These are phyloP conservation scores for Fraxinus sp. DNA, from an alignment of 305 asterid species.

Conservation along the genomic window DNA sequence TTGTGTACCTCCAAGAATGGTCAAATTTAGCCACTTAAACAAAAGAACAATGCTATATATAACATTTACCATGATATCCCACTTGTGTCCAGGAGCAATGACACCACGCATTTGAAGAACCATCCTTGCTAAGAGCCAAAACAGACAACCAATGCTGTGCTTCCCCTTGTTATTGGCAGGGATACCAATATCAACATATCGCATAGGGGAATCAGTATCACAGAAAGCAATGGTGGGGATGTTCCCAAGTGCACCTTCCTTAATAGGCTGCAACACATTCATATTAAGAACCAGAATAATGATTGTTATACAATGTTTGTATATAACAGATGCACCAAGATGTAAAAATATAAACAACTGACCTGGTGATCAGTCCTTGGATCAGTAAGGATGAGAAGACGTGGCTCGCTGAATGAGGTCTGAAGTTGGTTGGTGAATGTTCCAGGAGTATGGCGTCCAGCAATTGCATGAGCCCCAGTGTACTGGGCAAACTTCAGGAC, in stretches of 20 bases:
- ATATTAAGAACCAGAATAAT: background rate
- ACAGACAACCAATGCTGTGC: constrained; percentile 53
- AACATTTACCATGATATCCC: constrained; percentile 49
- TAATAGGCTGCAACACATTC: constrained; percentile 44
- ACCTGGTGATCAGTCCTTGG: constrained; percentile 62
- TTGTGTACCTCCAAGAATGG: background rate
- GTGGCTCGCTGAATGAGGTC: constrained; percentile 50
- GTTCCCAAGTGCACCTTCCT: constrained; percentile 46
- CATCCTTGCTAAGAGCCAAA: constrained; percentile 58
- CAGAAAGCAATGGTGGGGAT: constrained; percentile 60
- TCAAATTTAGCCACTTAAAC: background rate
- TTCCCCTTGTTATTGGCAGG: constrained; percentile 60
- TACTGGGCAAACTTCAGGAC: constrained; percentile 54
- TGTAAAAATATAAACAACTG: background rate
- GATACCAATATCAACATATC: constrained; percentile 54
- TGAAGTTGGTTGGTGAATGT: constrained; percentile 54
- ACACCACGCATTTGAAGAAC: constrained; percentile 55
- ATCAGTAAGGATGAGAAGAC: constrained; percentile 50
- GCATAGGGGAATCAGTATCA: constrained; percentile 57
- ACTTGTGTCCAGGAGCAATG: constrained; percentile 44
- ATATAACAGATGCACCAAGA: background rate
- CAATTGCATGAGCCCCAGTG: constrained; percentile 46
- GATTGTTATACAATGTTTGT: background rate
- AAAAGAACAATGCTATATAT: background rate
- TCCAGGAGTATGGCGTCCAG: constrained; percentile 60